phyloP scores from a whole-genome alignment of 768 basidiomycete genomes.

The Melanogaster broomeanus region DNA sequence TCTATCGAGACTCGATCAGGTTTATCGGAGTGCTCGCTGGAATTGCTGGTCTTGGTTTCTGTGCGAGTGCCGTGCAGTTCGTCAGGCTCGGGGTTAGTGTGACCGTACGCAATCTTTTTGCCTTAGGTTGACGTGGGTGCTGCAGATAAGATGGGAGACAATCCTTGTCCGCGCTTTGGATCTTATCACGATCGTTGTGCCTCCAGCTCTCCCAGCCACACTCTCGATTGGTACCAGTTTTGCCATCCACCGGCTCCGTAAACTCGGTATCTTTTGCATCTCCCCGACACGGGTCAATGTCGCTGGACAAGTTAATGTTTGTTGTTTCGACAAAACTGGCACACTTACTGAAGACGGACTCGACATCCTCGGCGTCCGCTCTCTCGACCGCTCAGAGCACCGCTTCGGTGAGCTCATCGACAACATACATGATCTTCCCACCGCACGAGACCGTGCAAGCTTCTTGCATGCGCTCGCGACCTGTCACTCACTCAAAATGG shows the following conservation, averaged over 20 bases:
- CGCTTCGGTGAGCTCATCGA: conserved; percentile 90
- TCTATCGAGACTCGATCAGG: conserved; percentile 88
- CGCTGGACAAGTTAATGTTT: conserved; percentile 93
- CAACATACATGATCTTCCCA: conserved; percentile 83
- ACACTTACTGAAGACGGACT: conserved; percentile 98
- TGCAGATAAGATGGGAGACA: conserved; percentile 83
- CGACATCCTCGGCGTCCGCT: conserved; percentile 93
- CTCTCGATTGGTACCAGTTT: conserved; percentile 97
- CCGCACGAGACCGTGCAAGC: conserved; percentile 69
- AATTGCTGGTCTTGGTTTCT: conserved; percentile 91
- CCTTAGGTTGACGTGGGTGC: conserved; percentile 1
- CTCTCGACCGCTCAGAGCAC: conserved; percentile 71
- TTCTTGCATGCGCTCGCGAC: conserved; percentile 93
- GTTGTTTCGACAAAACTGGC: conserved; percentile 99
- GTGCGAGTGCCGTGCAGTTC: conserved; percentile 90
- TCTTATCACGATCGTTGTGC: conserved; percentile 95
- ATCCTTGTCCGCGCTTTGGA: conserved; percentile 92
- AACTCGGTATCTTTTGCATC: conserved; percentile 90
- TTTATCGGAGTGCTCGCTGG: conserved; percentile 92
- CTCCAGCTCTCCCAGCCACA: conserved; percentile 95
- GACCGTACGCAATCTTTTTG: neutral
- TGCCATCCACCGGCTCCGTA: conserved; percentile 85
- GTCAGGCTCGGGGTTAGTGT: conserved; percentile 78
- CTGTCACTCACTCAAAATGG: conserved; percentile 92
- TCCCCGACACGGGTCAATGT: conserved; percentile 95